A percentile compares a stretch with the other conserved stretches of the same genome.
These are phyloP conservation scores for Yamadazyma olivae DNA, from an alignment of 805 yeast species.

Conservation along the genomic window DNA sequence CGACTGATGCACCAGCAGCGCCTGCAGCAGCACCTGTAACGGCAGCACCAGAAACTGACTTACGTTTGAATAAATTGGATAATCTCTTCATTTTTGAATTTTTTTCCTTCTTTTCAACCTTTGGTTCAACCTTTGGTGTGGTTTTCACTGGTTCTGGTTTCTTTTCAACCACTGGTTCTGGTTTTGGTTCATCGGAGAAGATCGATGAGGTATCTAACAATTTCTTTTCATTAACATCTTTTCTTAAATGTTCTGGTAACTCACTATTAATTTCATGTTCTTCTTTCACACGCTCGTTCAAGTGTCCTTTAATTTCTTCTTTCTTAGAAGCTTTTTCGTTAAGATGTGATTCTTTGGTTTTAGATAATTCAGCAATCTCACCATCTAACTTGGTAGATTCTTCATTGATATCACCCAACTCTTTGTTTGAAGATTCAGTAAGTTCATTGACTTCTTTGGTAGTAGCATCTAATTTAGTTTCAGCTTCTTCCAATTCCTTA, in stretches of 20 bases:
- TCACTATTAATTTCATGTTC: constrained; percentile 47
- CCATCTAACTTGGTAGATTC: constrained; percentile 36
- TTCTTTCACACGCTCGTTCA: constrained; percentile 40
- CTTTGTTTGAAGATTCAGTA: constrained; percentile 20
- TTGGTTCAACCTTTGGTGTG: constrained; percentile 9
- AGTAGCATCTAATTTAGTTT: constrained; percentile 37
- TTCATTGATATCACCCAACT: constrained; percentile 23
- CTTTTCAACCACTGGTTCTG: constrained; percentile 6
- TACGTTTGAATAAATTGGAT: constrained; percentile 12
- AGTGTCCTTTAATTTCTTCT: constrained; percentile 26
- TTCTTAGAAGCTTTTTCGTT: constrained; percentile 34
- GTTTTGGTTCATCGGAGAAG: constrained; percentile 23
- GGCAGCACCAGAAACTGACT: constrained; percentile 2
- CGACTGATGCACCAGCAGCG: constrained; percentile 4
- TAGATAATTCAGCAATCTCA: constrained; percentile 39
- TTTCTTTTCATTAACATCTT: constrained; percentile 30
- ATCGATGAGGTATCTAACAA: constrained; percentile 38
- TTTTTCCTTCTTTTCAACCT: constrained; percentile 4
- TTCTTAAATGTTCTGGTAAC: constrained; percentile 52
- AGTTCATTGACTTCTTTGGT: constrained; percentile 37
- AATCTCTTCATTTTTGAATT: constrained; percentile 12
- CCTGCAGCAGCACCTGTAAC: constrained; percentile 8
- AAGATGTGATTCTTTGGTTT: constrained; percentile 27
- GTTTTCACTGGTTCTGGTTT: constrained; percentile 10
- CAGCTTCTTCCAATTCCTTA: constrained; percentile 28